Percentiles rank a stretch among this genome's conserved stretches.
Evolutionary conservation across 345 rosid genomes (phyloP).

Genomic region (Citrus cavaleriei): DNA sequence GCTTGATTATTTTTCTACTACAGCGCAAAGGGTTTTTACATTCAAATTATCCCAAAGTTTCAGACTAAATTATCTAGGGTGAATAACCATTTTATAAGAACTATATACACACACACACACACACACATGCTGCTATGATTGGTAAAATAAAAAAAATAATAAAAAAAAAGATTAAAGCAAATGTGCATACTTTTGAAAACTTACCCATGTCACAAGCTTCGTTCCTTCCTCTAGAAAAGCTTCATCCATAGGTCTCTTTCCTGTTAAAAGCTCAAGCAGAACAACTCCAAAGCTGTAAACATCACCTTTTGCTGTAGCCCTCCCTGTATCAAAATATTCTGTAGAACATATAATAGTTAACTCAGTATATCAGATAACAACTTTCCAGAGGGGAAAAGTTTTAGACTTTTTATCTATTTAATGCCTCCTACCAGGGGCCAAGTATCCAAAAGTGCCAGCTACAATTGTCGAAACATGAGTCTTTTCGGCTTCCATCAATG

Average conservation of each 20-base stretch:
- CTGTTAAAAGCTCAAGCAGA: conserved; percentile 70
- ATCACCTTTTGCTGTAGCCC: conserved; percentile 78
- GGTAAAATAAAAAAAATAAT: too few species aligned
- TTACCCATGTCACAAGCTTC: conserved; percentile 88
- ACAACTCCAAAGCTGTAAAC: conserved; percentile 88
- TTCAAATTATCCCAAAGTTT: neutral
- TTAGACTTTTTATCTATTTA: neutral
- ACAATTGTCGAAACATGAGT: conserved; percentile 81
- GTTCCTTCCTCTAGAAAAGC: conserved; percentile 82
- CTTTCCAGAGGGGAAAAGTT: neutral
- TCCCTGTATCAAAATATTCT: conserved; percentile 84
- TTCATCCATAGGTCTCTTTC: conserved; percentile 78
- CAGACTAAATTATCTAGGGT: neutral
- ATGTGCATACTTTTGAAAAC: neutral
- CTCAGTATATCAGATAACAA: neutral
- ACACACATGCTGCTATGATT: too few species aligned
- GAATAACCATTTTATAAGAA: neutral
- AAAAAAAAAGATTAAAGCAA: too few species aligned
- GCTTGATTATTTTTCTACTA: neutral
- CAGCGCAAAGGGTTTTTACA: neutral
- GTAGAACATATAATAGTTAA: conserved; percentile 1
- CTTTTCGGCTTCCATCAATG: conserved; percentile 74
- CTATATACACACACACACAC: too few species aligned
- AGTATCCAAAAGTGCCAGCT: conserved; percentile 87
- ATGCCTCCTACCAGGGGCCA: conserved; percentile 61